Evolutionary conservation across 2,329 filamentous ascomycete species (phyloP).

Genomic region (Arthrobotrys entomopaga): DNA sequence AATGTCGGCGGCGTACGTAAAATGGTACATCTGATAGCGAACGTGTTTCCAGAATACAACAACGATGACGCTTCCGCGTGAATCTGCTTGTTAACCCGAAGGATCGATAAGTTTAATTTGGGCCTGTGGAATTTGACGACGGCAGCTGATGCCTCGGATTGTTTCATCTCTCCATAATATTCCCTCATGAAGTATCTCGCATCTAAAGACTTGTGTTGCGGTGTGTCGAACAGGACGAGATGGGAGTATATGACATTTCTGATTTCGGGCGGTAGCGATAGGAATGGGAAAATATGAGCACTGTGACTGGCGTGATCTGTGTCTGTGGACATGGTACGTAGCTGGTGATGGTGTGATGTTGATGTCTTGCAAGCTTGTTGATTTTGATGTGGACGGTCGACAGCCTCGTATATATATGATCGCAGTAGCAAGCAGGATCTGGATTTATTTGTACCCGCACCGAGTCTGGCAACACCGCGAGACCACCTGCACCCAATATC

Average conservation of each 20-base stretch:
- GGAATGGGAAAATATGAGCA: conserved; percentile 1
- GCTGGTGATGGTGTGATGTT: too few relatives aligned
- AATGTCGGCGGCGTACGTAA: not conserved
- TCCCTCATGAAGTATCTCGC: conserved; percentile 19
- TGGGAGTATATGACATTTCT: conserved; percentile 24
- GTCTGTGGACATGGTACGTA: too few relatives aligned
- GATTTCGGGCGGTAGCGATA: conserved; percentile 19
- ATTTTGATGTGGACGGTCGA: too few relatives aligned
- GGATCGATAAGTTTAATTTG: conserved; percentile 1
- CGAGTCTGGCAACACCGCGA: too few relatives aligned
- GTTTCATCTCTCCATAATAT: not conserved
- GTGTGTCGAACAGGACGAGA: conserved; percentile 12
- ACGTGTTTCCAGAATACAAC: conserved; percentile 4
- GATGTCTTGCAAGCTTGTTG: too few relatives aligned
- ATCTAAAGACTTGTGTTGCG: conserved; percentile 2
- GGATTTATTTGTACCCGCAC: too few relatives aligned
- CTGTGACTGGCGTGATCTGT: not conserved
- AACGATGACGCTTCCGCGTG: conserved; percentile 4
- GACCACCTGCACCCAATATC: too few relatives aligned
- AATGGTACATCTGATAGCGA: conserved; percentile 16
- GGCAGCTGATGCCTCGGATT: not conserved
- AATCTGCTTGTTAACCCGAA: conserved; percentile 15
- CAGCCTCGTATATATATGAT: too few relatives aligned
- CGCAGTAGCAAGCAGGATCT: too few relatives aligned
- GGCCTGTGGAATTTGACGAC: not conserved